Base-by-base conservation (phyloP, 2,329 filamentous ascomycete genomes). In the Aspergillus jensenii region DNA sequence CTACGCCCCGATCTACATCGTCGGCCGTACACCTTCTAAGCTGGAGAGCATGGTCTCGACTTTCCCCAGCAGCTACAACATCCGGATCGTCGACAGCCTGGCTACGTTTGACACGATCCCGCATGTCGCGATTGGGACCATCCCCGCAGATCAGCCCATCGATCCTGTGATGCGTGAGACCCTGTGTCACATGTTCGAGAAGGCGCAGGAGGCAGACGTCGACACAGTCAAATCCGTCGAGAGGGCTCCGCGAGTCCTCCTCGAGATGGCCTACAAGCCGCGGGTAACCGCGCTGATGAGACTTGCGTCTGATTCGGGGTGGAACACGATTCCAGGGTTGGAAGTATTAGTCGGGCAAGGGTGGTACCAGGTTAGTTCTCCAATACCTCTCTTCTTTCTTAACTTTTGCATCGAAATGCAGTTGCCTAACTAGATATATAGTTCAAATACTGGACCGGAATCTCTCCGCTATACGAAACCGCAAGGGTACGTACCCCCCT, bases 231-330 rank as follows among this genome's bases (percentile, higher is more conserved):
- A 71, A 51, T 63, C 70, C 9, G 65, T 65, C 6, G 71, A 72
- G 23, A 75, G 76, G 52, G 75, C 74, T 6, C 76, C 75, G 25
- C 83, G 84, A 19, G 84, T 95, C 12, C 76, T 98, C 60, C 78
- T 98, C 3, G 95, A 99, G 75, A 96, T 99, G 93, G 93, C 95
- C 2, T 99, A 99, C 76, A 96, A 93, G 75, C 95, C 95, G 19
- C 81, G 84, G 0, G 83, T 90, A 52, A 99, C 95, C 4, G 85
- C 88, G 7, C 76, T 96, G 64, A 97, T 98, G 87, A 84, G 90
- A 71, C 79, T 97, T 71, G 93, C 93, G 2, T 82, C 87, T 66
- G 84, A 89, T 65, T 84, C 84, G 12, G 88, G 88, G 3, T 99
- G 95, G 95, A 83, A 79, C 56, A 91, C 89, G 2, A 88, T 98